phyloP scores from a whole-genome alignment of 1,139 yeast genomes.

The Diutina neorugosa region DNA sequence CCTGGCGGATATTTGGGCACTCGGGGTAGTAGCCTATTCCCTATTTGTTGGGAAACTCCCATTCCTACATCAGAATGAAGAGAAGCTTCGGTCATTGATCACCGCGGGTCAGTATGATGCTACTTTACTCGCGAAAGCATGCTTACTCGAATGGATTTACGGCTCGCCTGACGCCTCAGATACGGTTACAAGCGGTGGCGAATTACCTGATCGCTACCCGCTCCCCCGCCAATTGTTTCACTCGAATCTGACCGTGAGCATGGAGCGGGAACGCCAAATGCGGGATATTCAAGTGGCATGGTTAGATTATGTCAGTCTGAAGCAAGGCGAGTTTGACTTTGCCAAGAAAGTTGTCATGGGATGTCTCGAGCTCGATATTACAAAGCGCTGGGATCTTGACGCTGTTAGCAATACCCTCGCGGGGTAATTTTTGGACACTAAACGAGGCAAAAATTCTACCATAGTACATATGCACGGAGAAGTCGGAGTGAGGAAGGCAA shows the following conservation, averaged over 20 bases:
- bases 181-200: conserved; percentile 1
- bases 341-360: conserved; percentile 37
- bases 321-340: conserved; percentile 15
- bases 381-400: conserved; percentile 36
- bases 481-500: background rate
- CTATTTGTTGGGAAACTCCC: conserved; percentile 69
- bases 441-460: background rate
- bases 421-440: background rate
- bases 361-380: conserved; percentile 41
- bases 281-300: conserved; percentile 9
- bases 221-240: conserved; percentile 3
- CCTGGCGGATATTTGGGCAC: conserved; percentile 81
- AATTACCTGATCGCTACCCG: background rate
- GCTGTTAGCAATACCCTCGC: background rate
- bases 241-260: conserved; percentile 14
- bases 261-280: conserved; percentile 10
- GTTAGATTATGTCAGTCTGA: conserved; percentile 15
- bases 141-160: conserved; percentile 18
- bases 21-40: conserved; percentile 68
- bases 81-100: conserved; percentile 63
- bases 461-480: background rate
- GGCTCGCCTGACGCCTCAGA: conserved; percentile 8
- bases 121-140: conserved; percentile 22
- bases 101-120: conserved; percentile 49
- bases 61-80: conserved; percentile 73